Base-by-base conservation (phyloP, 2,329 filamentous ascomycete species). In the Sphaerulina vaccinii region DNA sequence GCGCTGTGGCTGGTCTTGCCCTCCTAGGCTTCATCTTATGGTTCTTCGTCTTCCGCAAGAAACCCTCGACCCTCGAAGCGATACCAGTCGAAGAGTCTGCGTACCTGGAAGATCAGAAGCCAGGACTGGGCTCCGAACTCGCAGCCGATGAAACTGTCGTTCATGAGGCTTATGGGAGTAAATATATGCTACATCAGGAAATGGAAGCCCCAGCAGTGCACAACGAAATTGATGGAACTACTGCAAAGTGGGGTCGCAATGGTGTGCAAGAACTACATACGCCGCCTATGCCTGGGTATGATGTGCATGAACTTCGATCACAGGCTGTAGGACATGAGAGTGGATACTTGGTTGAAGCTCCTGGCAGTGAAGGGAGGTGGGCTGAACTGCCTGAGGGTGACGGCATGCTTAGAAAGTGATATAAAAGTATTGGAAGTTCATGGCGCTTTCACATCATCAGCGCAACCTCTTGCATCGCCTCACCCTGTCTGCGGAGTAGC, bases 1-100 rank as follows among this genome's bases (percentile, higher is more conserved):
- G 93, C 16, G 83, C 86, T 2, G 70, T 97, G 16, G 76, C 82
- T 3, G 91, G 85, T 23, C 76, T 84, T 5, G 81, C 82, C 1
- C 71, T 96, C 10, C 67, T 96, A 11, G 65, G 68, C 5, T 66
- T 57, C 7, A 53, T 69, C 1, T 3, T 51, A 8, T 58, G 51
- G 44, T 54, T 76, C 15, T 67, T 75, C 22, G 55, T 74, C 36
- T 65, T 73, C 24, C 67, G 70, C 59, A 65, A 70, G 43, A 66
- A 65, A 5, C 52, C n/a, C n/a, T n/a, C n/a, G n/a, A n/a, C n/a
- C n/a, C n/a, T n/a, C n/a, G n/a, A n/a, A n/a, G n/a, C n/a, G n/a
- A n/a, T n/a, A n/a, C n/a, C n/a, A n/a, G n/a, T n/a, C n/a, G n/a
- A n/a, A n/a, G n/a, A n/a, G n/a, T n/a, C n/a, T n/a, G n/a, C n/a